phyloP scores from a whole-genome alignment of 2,329 filamentous ascomycete genomes.

The Aspergillus viridinutans region DNA sequence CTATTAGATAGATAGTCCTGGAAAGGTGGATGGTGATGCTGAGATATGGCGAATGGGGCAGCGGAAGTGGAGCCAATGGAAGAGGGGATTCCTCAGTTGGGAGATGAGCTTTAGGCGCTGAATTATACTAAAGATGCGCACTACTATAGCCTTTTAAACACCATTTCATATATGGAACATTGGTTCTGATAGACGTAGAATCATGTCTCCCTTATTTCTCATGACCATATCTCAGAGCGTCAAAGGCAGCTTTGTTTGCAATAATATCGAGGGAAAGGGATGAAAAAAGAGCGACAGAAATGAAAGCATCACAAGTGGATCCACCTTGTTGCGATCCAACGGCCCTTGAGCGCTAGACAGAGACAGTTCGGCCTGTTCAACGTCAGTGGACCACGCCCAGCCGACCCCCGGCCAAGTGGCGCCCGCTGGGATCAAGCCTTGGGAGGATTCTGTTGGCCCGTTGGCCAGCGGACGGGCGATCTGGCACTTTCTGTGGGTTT shows the following conservation, averaged over 20 bases:
- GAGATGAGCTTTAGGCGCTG: conserved; percentile 2
- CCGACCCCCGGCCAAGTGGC: conserved; percentile 14
- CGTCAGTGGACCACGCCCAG: conserved; percentile 14
- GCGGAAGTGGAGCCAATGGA: conserved; percentile 19
- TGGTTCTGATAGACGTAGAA: background rate
- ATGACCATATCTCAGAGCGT: background rate
- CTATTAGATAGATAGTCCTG: too few species aligned
- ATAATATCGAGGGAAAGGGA: background rate
- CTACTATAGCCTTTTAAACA: too few species aligned
- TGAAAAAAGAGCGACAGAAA: conserved; percentile 6
- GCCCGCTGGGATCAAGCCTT: conserved; percentile 18
- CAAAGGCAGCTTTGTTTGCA: too few species aligned
- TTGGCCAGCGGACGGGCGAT: conserved; percentile 12
- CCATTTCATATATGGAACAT: background rate
- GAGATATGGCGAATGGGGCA: conserved; percentile 10
- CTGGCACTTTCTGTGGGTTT: conserved; percentile 16
- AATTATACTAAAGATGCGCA: background rate
- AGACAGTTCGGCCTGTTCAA: conserved; percentile 15
- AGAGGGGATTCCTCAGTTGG: conserved; percentile 6
- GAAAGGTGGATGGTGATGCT: background rate
- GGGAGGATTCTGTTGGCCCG: conserved; percentile 9
- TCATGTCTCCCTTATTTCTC: background rate
- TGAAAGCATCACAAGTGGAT: conserved; percentile 9
- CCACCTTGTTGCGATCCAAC: conserved; percentile 18
- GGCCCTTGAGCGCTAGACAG: conserved; percentile 13